These are phyloP conservation scores for Luffa acutangula DNA, from an alignment of 306 rosid genomes.

Conservation along the genomic window DNA sequence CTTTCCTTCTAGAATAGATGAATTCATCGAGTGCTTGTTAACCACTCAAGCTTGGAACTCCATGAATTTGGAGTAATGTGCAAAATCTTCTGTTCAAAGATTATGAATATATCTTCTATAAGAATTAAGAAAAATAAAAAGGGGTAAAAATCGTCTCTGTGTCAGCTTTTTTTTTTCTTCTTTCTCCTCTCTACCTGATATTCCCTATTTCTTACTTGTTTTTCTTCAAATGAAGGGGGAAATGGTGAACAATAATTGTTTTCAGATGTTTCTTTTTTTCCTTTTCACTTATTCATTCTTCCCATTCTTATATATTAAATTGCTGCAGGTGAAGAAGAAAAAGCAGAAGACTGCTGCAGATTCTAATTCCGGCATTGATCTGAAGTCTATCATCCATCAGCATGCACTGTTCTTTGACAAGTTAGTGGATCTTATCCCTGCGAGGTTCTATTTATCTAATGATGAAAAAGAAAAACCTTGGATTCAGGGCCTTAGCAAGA, in stretches of 20 bases:
- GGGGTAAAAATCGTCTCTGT: neutral
- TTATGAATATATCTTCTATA: neutral
- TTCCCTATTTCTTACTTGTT: neutral
- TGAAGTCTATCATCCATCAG: slow-evolving; percentile 41
- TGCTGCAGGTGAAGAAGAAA: slow-evolving; percentile 43
- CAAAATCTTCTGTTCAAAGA: neutral
- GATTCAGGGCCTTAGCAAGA: slow-evolving; percentile 79
- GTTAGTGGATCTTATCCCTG: slow-evolving; percentile 73
- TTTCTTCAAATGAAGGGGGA: neutral
- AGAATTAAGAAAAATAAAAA: neutral
- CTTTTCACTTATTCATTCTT: neutral
- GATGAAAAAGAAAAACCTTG: slow-evolving; percentile 62
- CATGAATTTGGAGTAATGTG: neutral
- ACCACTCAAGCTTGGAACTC: neutral
- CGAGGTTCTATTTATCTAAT: slow-evolving; percentile 54
- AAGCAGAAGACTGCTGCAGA: slow-evolving; percentile 14
- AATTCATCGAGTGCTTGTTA: neutral
- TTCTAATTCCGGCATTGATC: slow-evolving; percentile 16
- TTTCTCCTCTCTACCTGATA: neutral
- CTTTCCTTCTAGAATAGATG: neutral
- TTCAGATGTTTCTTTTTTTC: neutral
- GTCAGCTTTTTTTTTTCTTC: neutral
- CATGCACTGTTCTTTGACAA: slow-evolving; percentile 62
- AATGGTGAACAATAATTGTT: neutral
- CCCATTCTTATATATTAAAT: neutral